Evolutionary conservation across 1,284 basidiomycete species (phyloP), one percentile per base, ranked within the genome.

Genomic region (Moesziomyces antarcticus): DNA sequence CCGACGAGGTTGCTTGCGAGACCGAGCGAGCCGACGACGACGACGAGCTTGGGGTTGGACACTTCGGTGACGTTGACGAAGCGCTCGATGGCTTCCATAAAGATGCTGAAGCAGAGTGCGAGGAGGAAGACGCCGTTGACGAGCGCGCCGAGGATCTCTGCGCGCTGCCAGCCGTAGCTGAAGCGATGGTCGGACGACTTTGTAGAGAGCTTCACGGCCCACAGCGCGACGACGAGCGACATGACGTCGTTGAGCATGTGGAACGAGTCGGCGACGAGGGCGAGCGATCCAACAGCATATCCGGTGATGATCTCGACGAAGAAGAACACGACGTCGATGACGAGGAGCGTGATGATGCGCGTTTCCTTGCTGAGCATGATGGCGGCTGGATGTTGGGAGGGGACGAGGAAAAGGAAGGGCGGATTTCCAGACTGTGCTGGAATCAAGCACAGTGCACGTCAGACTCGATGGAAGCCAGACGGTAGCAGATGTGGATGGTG

Each of bases 141-240:
- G 48, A 99, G 88, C 0, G 85, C 81, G 46, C 82, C 82, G 9
- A 99, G 89, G 67, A 99, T 97, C 84, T 99, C 97, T n/a, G 97
- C 97, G 60, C 97, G 89, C 85, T 99, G 96, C 94, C 95, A 98
- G 21, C 94, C 94, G 82, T 96, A 97, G 2, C 93, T 92, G 84
- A 94, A 95, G 43, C 90, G 89, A 45, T 85, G 79, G 35, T 86
- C 84, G 0, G 82, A 86, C 25, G 90, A 88, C n/a, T 70, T 67
- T 13, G 69, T 71, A 22, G 69, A 67, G 24, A 71, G 68, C 55
- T 92, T 94, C 86, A 99, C 97, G 14, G 97, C 96, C 85, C 98
- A 98, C 3, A 99, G 89, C 1, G 95, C 96, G 53, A 99, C 95
- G 58, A 96, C 84, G 68, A 99, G 87, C 79, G 94, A 97, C 88